Percentiles rank a stretch among this genome's conserved stretches.
Conservation (phyloP, 2,329 filamentous ascomycete genomes). For the Sordariomycetes sp. region DNA sequence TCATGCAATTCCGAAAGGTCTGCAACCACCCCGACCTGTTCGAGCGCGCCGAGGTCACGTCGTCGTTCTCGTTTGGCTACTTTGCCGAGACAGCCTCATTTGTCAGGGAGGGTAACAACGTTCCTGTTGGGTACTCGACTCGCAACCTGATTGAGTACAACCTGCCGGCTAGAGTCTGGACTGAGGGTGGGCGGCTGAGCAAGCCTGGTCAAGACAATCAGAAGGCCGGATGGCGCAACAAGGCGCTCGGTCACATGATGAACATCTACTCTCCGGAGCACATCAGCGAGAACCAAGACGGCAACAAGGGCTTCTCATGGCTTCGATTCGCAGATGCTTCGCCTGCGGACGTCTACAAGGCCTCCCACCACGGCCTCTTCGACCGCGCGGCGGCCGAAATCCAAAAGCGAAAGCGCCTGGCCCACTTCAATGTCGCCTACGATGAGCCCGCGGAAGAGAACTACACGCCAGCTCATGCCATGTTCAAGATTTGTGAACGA, state of each 20-base stretch:
- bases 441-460: conserved; percentile 52
- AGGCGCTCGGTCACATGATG: conserved; percentile 72
- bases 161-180: conserved; percentile 73
- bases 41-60: conserved; percentile 84
- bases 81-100: conserved; percentile 96
- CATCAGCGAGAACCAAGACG: conserved; percentile 53
- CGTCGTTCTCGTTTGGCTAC: conserved; percentile 72
- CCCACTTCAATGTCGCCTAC: conserved; percentile 60
- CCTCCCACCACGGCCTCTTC: conserved; percentile 63
- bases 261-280: conserved; percentile 85
- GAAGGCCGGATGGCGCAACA: conserved; percentile 69
- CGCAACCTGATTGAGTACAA: conserved; percentile 79
- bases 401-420: conserved; percentile 48
- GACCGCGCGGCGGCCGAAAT: conserved; percentile 59
- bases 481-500: conserved; percentile 72
- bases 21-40: conserved; percentile 98
- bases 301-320: conserved; percentile 72
- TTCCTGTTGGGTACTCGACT: conserved; percentile 80
- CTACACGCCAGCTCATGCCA: conserved; percentile 63
- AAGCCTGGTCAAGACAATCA: conserved; percentile 65
- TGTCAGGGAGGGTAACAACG: conserved; percentile 72
- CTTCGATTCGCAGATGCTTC: conserved; percentile 78
- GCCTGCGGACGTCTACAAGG: conserved; percentile 59
- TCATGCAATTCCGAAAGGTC: conserved; percentile 99
- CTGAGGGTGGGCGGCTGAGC: conserved; percentile 68